Percentiles rank a stretch among this genome's conserved stretches.
These are phyloP conservation scores for Globisporangium solare DNA, from an alignment of 352 stramenopile species.

Conservation along the genomic window DNA sequence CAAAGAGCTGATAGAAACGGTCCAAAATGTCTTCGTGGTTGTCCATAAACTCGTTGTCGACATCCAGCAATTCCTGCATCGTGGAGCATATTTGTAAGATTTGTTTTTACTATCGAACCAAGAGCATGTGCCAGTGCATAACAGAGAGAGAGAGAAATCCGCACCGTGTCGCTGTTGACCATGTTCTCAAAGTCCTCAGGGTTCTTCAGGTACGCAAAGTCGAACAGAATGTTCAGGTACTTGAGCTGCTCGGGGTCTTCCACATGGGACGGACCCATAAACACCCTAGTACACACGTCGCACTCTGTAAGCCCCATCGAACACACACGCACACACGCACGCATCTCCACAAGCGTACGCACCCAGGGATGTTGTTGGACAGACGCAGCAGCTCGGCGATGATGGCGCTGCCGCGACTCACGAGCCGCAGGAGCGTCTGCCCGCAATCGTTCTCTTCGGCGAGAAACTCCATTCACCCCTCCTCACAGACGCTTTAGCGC, in stretches of 20 bases:
- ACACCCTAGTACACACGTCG: slow-evolving; percentile 41
- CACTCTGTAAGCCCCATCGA: background rate
- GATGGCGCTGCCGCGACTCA: slow-evolving; percentile 88
- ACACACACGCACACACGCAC: slow-evolving; percentile 4
- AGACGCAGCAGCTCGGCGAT: slow-evolving; percentile 91
- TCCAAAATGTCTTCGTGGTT: slow-evolving; percentile 85
- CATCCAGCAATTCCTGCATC: slow-evolving; percentile 67
- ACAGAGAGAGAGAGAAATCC: background rate
- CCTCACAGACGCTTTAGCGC: background rate
- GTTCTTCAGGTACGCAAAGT: slow-evolving; percentile 94
- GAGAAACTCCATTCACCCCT: slow-evolving; percentile 74
- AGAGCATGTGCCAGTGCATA: too few species aligned
- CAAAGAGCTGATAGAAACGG: slow-evolving; percentile 89
- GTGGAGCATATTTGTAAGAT: background rate
- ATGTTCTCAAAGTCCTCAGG: slow-evolving; percentile 93
- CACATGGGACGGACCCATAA: slow-evolving; percentile 81
- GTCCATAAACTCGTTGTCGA: slow-evolving; percentile 91
- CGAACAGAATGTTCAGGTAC: slow-evolving; percentile 92
- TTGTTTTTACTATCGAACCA: background rate
- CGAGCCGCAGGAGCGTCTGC: slow-evolving; percentile 91
- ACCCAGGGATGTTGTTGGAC: slow-evolving; percentile 89
- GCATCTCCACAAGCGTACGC: background rate
- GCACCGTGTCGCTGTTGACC: slow-evolving; percentile 87
- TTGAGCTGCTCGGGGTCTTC: slow-evolving; percentile 89
- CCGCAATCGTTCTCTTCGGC: slow-evolving; percentile 93